A percentile compares a stretch with the other conserved stretches of the same genome.
phyloP scores from a whole-genome alignment of 176 grass and related monocot genomes.

The Alopecurus myosuroides region DNA sequence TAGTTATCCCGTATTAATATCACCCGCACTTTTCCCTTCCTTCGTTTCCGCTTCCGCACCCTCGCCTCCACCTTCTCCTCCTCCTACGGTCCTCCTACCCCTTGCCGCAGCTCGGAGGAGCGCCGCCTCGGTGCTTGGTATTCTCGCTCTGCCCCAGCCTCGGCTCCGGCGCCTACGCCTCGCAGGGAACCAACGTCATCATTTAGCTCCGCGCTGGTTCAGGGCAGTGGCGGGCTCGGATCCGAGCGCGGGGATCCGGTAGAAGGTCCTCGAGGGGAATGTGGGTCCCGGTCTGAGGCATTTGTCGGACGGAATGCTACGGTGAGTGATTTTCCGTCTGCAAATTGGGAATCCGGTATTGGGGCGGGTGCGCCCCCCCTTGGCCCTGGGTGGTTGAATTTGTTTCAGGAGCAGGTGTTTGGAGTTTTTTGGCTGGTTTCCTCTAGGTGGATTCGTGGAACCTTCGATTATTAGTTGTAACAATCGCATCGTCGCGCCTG shows the following conservation, averaged over 20 bases:
- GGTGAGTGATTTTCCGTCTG: slow-evolving; percentile 39
- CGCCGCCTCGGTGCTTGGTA: neutral
- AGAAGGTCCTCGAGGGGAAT: slow-evolving; percentile 29
- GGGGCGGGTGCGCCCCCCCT: neutral
- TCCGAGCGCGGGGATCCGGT: slow-evolving; percentile 21
- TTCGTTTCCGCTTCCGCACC: neutral
- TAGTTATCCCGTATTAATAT: slow-evolving; percentile 45
- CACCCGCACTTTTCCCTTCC: slow-evolving; percentile 42
- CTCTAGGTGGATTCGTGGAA: neutral
- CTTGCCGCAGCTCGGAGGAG: slow-evolving; percentile 26
- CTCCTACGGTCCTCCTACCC: neutral
- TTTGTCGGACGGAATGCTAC: neutral
- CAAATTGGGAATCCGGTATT: slow-evolving; percentile 2
- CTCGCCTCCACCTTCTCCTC: slow-evolving; percentile 9
- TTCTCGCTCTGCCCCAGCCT: neutral
- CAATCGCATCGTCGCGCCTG: neutral
- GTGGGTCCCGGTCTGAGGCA: slow-evolving; percentile 31
- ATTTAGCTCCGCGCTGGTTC: neutral
- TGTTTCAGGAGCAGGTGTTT: neutral
- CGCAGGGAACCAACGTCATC: neutral
- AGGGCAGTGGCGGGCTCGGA: slow-evolving; percentile 11
- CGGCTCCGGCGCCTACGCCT: neutral
- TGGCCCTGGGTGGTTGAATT: slow-evolving; percentile 7
- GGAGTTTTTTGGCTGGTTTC: neutral
- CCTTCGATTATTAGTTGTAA: slow-evolving; percentile 13